phyloP scores from a whole-genome alignment of 495 filamentous ascomycete genomes.

The Podospora appendiculata region DNA sequence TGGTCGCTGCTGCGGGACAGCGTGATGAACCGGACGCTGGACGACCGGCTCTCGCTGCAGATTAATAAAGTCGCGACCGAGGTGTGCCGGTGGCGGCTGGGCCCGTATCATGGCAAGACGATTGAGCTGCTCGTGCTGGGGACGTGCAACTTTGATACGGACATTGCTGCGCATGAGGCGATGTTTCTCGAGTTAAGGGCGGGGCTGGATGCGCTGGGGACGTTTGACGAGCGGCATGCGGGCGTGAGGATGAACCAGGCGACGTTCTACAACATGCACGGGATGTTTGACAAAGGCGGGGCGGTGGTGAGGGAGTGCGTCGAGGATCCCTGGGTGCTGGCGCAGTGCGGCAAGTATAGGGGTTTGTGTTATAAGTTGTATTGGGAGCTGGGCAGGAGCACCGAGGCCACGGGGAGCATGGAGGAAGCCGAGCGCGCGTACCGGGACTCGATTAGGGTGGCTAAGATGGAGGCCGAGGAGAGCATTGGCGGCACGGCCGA shows the following conservation, averaged over 20 bases:
- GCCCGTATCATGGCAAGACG: constrained; percentile 4
- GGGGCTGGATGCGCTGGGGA: constrained; percentile 1
- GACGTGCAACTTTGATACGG: neutral
- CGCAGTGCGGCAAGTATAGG: neutral
- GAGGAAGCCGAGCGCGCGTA: constrained; percentile 1
- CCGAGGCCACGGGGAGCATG: neutral
- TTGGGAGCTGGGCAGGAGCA: neutral
- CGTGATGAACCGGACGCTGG: neutral
- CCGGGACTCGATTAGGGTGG: neutral
- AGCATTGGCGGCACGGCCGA: neutral
- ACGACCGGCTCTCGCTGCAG: constrained; percentile 1
- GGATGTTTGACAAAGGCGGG: neutral
- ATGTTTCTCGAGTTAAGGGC: neutral
- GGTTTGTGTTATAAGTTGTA: constrained; percentile 1
- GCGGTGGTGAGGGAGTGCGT: neutral
- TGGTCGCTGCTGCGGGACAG: constrained; percentile 2
- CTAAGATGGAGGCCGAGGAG: neutral
- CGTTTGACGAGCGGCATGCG: constrained; percentile 7
- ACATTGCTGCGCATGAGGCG: neutral
- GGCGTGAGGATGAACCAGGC: constrained; percentile 6
- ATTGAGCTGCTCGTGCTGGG: constrained; percentile 1
- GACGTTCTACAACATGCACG: constrained; percentile 3
- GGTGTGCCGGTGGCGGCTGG: neutral
- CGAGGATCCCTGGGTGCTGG: neutral
- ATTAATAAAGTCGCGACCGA: neutral